Base-by-base conservation (phyloP, 768 basidiomycete species). In the Lactarius vividus region DNA sequence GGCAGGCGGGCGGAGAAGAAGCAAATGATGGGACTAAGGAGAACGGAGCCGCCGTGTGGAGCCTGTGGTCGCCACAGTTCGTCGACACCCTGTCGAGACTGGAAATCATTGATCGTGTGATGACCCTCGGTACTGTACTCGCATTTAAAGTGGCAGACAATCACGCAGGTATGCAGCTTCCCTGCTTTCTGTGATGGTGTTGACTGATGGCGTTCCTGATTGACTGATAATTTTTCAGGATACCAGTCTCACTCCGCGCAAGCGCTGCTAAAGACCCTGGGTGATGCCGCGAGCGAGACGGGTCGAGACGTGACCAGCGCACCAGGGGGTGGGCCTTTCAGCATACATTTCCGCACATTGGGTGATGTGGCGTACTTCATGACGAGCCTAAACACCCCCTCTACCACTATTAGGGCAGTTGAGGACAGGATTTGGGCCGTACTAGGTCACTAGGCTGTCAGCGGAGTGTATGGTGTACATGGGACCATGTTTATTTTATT, bases 311-410 rank as follows among this genome's bases (percentile, higher is more conserved):
- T 42, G 55, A 66, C 83, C 4, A 66, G 80, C 0, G 81, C 82
- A 0, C 84, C 84, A 10, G 82, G 84, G 2, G 82, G 85, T 40
- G 80, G 79, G 20, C 79, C 84, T 5, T 88, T 88, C 76, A 82
- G 84, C 42, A 83, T 98, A 26, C 91, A 98, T 74, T 94, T 84
- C 69, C 83, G 96, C 64, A 95, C 96, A 0, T 77, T 98, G 42
- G 96, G 96, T 0, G 87, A 95, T 72, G 87, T 94, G 10, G 89
- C 89, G n/a, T 96, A 96, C 75, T 91, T 95, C 73, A 96, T 96
- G 84, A 88, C 86, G 7, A 94, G 91, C 75, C 80, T 96, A 46
- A 94, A 94, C 73, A 94, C 91, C 1, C 75, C 77, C 2, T 65
- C 79, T 2, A 71, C 75, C 20, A 81, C 83, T 18, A 80, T 89